phyloP scores from a whole-genome alignment of 441 rosid species.

The Croton laevigatus region DNA sequence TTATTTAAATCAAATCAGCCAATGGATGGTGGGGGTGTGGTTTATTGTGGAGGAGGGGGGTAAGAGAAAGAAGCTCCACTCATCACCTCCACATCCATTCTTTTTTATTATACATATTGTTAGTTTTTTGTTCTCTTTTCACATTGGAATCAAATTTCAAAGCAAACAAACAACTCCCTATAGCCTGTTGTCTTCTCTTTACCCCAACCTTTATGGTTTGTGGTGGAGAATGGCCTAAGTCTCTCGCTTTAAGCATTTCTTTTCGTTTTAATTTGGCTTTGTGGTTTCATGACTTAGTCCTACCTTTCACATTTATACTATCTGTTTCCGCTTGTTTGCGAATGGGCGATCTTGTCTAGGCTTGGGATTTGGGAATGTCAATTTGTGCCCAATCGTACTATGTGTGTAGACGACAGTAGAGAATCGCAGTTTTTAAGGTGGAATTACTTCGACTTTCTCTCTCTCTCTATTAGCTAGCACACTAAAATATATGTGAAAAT shows the following conservation, averaged over 20 bases:
- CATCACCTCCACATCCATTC: conserved; percentile 12
- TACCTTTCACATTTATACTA: background rate
- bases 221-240: conserved; percentile 15
- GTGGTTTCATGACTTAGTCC: background rate
- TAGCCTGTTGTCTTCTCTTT: conserved; percentile 7
- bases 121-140: background rate
- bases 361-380: too few relatives aligned
- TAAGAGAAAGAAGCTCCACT: conserved; percentile 31
- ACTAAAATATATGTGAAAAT: too few relatives aligned
- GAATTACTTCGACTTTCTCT: too few relatives aligned
- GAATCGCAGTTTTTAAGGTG: too few relatives aligned
- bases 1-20: background rate
- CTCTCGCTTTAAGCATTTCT: background rate
- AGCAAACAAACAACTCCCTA: background rate
- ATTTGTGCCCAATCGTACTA: too few relatives aligned
- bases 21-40: background rate
- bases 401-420: too few relatives aligned
- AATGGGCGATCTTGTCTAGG: background rate
- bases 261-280: background rate
- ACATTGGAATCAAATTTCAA: background rate
- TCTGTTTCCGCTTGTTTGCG: background rate
- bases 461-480: too few relatives aligned
- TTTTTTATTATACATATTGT: too few relatives aligned
- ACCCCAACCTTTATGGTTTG: conserved; percentile 22
- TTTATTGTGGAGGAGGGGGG: conserved; percentile 29